A percentile compares a stretch with the other conserved stretches of the same genome.
Conservation (phyloP, 106 monocot species). For the Acorus calamus region DNA sequence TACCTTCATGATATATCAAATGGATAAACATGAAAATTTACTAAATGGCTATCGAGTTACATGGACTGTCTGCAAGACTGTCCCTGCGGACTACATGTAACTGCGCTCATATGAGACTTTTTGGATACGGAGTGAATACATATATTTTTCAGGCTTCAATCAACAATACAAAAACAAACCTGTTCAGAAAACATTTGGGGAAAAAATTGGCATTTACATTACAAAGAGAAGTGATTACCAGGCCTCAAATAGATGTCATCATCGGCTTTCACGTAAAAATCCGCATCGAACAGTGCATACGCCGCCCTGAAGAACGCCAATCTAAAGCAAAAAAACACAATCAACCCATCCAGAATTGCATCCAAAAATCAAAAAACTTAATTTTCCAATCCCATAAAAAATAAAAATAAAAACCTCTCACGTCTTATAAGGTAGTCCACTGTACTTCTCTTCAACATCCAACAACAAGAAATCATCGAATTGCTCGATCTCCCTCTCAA, state of each 20-base stretch:
- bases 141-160: not conserved
- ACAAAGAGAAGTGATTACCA: slow-evolving; percentile 29
- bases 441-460: slow-evolving; percentile 80
- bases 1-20: too few species aligned
- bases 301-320: slow-evolving; percentile 98
- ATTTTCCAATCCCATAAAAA: not conserved
- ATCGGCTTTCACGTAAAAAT: slow-evolving; percentile 96
- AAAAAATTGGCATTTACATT: not conserved
- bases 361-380: too few species aligned
- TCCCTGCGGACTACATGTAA: too few species aligned
- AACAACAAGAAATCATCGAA: slow-evolving; percentile 74
- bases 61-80: too few species aligned
- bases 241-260: slow-evolving; percentile 96
- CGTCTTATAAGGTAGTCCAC: slow-evolving; percentile 87
- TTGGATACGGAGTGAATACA: too few species aligned
- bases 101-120: too few species aligned
- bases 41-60: too few species aligned
- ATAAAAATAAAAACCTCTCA: slow-evolving; percentile 15
- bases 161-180: not conserved
- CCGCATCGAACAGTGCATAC: slow-evolving; percentile 74
- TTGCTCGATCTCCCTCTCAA: slow-evolving; percentile 55
- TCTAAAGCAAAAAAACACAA: slow-evolving; percentile 32
- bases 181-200: not conserved
- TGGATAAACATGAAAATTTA: too few species aligned
- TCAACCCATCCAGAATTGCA: not conserved